Evolutionary conservation across 148 eudicot genomes (phyloP).

Genomic region (Silene conica): DNA sequence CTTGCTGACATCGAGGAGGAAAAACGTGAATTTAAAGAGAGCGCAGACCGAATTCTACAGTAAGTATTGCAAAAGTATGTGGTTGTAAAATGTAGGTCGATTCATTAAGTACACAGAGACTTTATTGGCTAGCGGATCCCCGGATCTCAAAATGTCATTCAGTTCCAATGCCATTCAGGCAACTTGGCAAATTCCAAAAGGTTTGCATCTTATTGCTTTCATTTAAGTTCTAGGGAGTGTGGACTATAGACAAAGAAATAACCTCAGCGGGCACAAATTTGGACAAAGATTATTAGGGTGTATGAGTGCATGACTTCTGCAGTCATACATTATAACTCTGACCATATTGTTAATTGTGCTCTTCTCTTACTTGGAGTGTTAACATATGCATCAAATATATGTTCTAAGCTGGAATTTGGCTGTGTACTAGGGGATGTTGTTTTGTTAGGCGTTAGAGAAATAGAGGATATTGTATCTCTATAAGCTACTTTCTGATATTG

Average conservation of each 20-base stretch:
- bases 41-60: slow-evolving; percentile 74
- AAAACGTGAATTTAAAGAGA: slow-evolving; percentile 67
- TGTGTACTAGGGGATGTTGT: neutral
- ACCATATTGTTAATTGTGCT: neutral
- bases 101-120: neutral
- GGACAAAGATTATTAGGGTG: neutral
- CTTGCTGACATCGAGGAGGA: slow-evolving; percentile 48
- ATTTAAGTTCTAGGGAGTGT: neutral
- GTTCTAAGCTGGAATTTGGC: neutral
- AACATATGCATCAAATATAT: slow-evolving; percentile 2
- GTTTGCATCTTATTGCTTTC: slow-evolving; percentile 2
- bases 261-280: neutral
- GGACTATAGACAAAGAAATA: neutral
- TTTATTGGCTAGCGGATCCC: neutral
- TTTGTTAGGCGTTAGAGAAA: neutral
- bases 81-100: neutral
- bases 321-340: neutral
- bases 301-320: neutral
- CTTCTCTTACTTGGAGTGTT: neutral
- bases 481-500: neutral
- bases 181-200: neutral
- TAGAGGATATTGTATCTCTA: slow-evolving; percentile 5
- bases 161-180: neutral
- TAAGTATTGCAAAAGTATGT: slow-evolving; percentile 25
- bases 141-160: neutral